Base-by-base conservation (phyloP, 2,329 filamentous ascomycete species). In the Iodosphaeria phyllophila region DNA sequence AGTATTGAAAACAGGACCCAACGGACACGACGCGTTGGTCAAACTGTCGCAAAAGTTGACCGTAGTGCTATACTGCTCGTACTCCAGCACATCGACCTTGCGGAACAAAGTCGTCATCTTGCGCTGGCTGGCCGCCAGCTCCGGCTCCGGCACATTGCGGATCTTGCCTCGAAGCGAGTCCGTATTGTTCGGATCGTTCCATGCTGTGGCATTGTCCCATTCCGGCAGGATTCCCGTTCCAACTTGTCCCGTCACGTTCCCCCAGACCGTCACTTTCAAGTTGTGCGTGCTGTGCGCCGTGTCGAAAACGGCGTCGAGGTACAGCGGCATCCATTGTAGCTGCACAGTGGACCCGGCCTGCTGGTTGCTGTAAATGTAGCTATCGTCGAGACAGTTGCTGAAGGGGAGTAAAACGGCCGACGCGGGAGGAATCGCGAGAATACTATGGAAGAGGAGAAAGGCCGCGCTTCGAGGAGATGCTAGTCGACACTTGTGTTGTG, bases 161-260 rank as follows among this genome's bases (percentile, higher is more conserved):
- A 93, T 92, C 58, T 93, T 93, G 42, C 83, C 80, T n/a, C n/a
- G n/a, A n/a, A n/a, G n/a, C n/a, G n/a, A n/a, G n/a, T n/a, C n/a
- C n/a, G n/a, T n/a, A n/a, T n/a, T n/a, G n/a, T n/a, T n/a, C n/a
- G n/a, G n/a, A 32, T 58, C 54, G 3, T 36, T 45, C 78, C 82
- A 80, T 23, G 57, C 51, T 0, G 65, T 47, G 41, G 68, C 62
- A 37, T 60, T 47, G 37, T 61, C 48, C 11, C 61, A 49, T 1
- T 64, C 39, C 17, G 80, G 82, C 26, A 82, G 64, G 3, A 49
- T 31, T n/a, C 56, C 52, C 8, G 51, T 42, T 3, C 58, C 57
- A 22, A 64, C 59, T 25, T 74, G 68, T 23, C 89, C 89, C 6
- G 74, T 78, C 16, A 95, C 82, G 48, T 95, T 93, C 25, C 84